phyloP scores from a whole-genome alignment of 1,284 basidiomycete species.

The Ceratobasidium theobromae region DNA sequence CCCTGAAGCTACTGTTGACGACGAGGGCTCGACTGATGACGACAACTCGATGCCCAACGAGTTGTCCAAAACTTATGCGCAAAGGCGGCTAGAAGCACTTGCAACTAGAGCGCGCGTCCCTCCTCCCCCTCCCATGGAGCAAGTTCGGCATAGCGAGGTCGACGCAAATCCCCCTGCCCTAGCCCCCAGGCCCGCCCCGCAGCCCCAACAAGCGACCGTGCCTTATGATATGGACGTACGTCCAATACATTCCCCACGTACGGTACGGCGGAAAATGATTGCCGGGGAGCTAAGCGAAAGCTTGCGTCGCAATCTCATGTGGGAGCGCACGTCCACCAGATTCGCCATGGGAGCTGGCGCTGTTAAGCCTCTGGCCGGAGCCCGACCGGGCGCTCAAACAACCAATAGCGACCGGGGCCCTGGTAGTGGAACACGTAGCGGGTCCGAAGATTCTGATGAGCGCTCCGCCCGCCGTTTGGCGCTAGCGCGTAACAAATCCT shows the following conservation, averaged over 20 bases:
- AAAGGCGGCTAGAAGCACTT: constrained; percentile 36
- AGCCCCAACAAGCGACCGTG: constrained; percentile 9
- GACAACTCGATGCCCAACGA: constrained; percentile 40
- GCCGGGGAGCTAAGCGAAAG: constrained; percentile 84
- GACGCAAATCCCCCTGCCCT: constrained; percentile 1
- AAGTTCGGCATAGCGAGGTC: constrained; percentile 12
- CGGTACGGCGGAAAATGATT: constrained; percentile 82
- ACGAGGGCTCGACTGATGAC: constrained; percentile 55
- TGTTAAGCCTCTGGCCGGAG: constrained; percentile 23
- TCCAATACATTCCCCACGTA: constrained; percentile 69
- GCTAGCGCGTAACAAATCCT: constrained; percentile 63
- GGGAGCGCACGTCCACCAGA: constrained; percentile 62
- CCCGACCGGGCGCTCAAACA: constrained; percentile 54
- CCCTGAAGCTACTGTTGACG: constrained; percentile 64
- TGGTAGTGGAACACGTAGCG: constrained; percentile 12
- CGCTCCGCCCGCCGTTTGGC: constrained; percentile 46
- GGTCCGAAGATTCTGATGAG: constrained; percentile 36
- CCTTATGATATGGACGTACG: constrained; percentile 29
- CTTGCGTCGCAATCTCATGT: constrained; percentile 76
- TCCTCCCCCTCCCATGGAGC: constrained; percentile 21
- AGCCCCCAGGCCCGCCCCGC: constrained; percentile 17
- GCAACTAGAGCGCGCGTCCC: constrained; percentile 28
- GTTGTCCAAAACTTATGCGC: constrained; percentile 36
- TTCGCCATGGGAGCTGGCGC: constrained; percentile 32
- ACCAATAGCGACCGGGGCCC: constrained; percentile 39